phyloP scores from a whole-genome alignment of 108 stramenopile species.

The Fragilariopsis cylindrus region DNA sequence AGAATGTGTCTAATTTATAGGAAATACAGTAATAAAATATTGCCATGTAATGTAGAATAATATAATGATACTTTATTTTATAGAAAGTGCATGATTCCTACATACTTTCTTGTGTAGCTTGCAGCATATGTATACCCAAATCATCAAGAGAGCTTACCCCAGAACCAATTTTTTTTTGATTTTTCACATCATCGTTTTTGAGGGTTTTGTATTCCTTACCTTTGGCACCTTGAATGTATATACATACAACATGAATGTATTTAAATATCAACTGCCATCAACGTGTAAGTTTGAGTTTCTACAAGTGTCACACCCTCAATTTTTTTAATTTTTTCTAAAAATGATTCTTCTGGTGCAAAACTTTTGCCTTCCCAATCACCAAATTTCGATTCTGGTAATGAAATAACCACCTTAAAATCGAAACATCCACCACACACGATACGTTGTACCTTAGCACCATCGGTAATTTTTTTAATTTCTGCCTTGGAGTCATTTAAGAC shows the following conservation, averaged over 20 bases:
- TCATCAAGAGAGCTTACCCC: too few relatives aligned
- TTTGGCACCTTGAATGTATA: too few relatives aligned
- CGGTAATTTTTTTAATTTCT: slow-evolving; percentile 58
- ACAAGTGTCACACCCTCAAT: slow-evolving; percentile 86
- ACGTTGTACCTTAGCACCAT: slow-evolving; percentile 50
- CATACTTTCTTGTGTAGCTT: too few relatives aligned
- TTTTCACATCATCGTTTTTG: too few relatives aligned
- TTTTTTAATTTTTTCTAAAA: slow-evolving; percentile 75
- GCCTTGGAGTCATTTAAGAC: slow-evolving; percentile 56
- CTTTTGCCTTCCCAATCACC: slow-evolving; percentile 55
- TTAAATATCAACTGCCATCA: slow-evolving; percentile 47
- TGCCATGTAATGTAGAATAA: too few relatives aligned
- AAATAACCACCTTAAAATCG: slow-evolving; percentile 44
- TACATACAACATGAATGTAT: too few relatives aligned
- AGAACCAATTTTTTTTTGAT: too few relatives aligned
- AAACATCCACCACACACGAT: slow-evolving; percentile 78
- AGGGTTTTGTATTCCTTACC: too few relatives aligned
- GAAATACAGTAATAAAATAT: neutral
- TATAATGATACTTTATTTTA: too few relatives aligned
- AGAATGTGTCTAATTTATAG: slow-evolving; percentile 31
- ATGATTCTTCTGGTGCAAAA: slow-evolving; percentile 64
- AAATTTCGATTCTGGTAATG: slow-evolving; percentile 48
- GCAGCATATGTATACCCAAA: too few relatives aligned
- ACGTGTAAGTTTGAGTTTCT: slow-evolving; percentile 89
- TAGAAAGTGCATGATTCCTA: too few relatives aligned